Evolutionary conservation across 2,329 filamentous ascomycete genomes (phyloP).

Genomic region (Beauveria varroae): DNA sequence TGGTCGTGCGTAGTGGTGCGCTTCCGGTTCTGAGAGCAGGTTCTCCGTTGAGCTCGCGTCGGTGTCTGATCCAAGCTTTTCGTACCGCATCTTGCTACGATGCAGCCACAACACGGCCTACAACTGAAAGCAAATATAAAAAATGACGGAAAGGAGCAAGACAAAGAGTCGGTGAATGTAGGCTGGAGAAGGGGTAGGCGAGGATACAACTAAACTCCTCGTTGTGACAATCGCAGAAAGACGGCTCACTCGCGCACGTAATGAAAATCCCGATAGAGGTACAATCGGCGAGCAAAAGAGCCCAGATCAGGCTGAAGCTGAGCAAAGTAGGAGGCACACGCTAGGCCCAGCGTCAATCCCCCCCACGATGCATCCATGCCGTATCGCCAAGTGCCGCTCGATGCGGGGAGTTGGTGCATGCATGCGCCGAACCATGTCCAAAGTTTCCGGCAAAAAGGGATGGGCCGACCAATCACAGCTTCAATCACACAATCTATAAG

Average conservation of each 20-base stretch:
- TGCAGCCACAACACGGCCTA: not conserved
- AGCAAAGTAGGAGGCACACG: not conserved
- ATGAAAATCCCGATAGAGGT: not conserved
- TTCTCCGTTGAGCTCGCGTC: not conserved
- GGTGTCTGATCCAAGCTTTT: not conserved
- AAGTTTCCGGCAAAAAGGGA: not conserved
- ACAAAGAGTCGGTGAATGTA: not conserved
- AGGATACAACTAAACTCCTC: not conserved
- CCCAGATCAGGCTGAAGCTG: not conserved
- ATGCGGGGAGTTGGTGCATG: not conserved
- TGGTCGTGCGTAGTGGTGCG: not conserved
- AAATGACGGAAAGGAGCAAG: too few species aligned
- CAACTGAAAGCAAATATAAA: not conserved
- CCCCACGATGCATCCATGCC: not conserved
- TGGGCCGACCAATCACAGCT: not conserved
- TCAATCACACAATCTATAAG: not conserved
- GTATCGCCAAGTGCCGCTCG: not conserved
- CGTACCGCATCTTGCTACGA: not conserved
- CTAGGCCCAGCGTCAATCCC: not conserved
- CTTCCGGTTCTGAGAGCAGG: not conserved
- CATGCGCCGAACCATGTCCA: not conserved
- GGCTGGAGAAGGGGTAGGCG: not conserved
- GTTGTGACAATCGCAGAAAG: not conserved
- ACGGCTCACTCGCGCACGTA: not conserved
- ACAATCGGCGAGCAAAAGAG: not conserved